Base-by-base conservation (phyloP, 495 filamentous ascomycete species). In the Podospora tetraspora region DNA sequence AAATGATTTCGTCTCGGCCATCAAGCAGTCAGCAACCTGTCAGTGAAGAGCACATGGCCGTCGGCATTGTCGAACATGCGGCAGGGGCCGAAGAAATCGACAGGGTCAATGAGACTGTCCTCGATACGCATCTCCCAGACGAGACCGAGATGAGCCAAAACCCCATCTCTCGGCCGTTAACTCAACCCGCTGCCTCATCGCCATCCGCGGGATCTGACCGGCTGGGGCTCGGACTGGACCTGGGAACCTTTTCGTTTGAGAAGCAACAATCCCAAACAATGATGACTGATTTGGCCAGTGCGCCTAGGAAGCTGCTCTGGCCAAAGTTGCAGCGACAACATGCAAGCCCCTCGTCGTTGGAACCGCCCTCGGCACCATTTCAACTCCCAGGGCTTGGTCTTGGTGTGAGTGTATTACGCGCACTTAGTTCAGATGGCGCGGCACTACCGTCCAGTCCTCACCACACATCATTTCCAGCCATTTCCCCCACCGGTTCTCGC, bases 251-350 rank as follows among this genome's bases (percentile, higher is more conserved):
- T 52, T 71, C 72, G 21, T 62, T 19, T 22, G 72, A 75, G 22
- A 71, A 67, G 30, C 43, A 66, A 4, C 59, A 66, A 2, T 71
- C 70, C 2, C 70, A 74, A n/a, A 60, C 70, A 8, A 7, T 70
- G 8, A 19, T 61, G 12, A 34, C 57, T 1, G 64, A 67, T 3
- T 22, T 24, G 6, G 3, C 62, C 16, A 61, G 64, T 2, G 43
- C 68, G 21, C 66, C 72, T 22, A 68, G 70, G n/a, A 70, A 61
- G 57, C 66, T 77, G 8, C 71, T 77, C 3, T 77, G 75, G 75
- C 72, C 75, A 3, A 72, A 64, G 21, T n/a, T 61, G 24, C 62
- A 69, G 21, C 52, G 9, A 23, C 52, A 4, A 3, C 11, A 19
- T 59, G 24, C 24, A 2, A 13, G 23, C 25, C 2, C 57, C 10